phyloP scores from a whole-genome alignment of 2,329 filamentous ascomycete species.

The Fusarium camptoceras region DNA sequence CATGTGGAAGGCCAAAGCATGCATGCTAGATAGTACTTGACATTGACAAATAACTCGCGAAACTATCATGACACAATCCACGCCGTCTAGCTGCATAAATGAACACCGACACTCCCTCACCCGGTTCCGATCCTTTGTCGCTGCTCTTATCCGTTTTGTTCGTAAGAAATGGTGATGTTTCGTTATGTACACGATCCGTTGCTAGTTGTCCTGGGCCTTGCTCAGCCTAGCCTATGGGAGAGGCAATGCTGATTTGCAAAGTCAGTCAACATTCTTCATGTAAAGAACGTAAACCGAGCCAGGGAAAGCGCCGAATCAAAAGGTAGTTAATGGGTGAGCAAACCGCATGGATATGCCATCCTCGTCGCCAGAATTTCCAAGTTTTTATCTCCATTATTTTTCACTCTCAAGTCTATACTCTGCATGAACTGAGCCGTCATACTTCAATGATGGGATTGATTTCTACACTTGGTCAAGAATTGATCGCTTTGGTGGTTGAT shows the following conservation, averaged over 20 bases:
- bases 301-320: constrained; percentile 32
- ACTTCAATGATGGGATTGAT: constrained; percentile 16
- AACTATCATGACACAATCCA: constrained; percentile 44
- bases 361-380: constrained; percentile 9
- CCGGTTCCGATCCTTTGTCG: constrained; percentile 27
- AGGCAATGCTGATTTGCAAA: constrained; percentile 7
- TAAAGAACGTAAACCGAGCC: constrained; percentile 9
- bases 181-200: constrained; percentile 44
- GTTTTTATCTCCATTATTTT: constrained; percentile 3
- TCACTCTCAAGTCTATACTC: constrained; percentile 17
- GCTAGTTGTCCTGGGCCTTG: constrained; percentile 11
- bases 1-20: constrained; percentile 5
- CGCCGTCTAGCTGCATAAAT: constrained; percentile 39
- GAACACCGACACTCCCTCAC: constrained; percentile 16
- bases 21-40: constrained; percentile 38
- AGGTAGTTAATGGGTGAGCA: constrained; percentile 27
- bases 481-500: constrained; percentile 12
- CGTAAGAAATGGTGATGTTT: constrained; percentile 43
- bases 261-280: constrained; percentile 6
- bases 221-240: constrained; percentile 4
- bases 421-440: constrained; percentile 12
- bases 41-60: constrained; percentile 33
- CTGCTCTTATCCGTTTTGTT: constrained; percentile 24
- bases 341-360: constrained; percentile 19
- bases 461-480: constrained; percentile 13